Evolutionary conservation across 208 protist genomes (phyloP).

Genomic region (Leishmania arabica): DNA sequence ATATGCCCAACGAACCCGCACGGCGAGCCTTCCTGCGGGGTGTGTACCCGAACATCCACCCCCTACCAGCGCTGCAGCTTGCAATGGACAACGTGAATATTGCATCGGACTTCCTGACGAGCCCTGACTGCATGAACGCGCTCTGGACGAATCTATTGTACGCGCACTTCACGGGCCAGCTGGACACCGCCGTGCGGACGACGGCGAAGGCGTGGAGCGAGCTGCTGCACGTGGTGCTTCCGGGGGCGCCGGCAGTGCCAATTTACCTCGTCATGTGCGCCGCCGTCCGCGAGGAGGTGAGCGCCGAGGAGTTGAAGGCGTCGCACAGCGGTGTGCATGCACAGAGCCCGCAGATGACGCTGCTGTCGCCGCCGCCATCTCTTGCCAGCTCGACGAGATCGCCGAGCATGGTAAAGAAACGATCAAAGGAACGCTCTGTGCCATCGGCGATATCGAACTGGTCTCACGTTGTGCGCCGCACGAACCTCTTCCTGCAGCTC

Average conservation of each 20-base stretch:
- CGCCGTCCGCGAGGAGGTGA: conserved; percentile 5
- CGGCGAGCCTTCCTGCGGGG: conserved; percentile 52
- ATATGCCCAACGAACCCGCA: conserved; percentile 39
- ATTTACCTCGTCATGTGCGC: conserved; percentile 64
- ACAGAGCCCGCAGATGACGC: background rate
- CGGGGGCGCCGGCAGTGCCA: conserved; percentile 61
- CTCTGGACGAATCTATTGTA: conserved; percentile 85
- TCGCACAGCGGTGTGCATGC: background rate
- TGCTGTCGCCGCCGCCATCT: background rate
- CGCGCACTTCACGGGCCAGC: conserved; percentile 56
- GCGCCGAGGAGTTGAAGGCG: background rate
- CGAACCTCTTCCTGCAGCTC: conserved; percentile 54
- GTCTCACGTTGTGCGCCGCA: conserved; percentile 43
- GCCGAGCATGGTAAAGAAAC: conserved; percentile 2
- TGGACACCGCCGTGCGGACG: conserved; percentile 50
- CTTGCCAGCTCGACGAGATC: background rate
- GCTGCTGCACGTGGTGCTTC: conserved; percentile 68
- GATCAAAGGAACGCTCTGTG: background rate
- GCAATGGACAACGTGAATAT: conserved; percentile 53
- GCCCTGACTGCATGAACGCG: conserved; percentile 60
- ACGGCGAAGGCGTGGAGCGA: conserved; percentile 57
- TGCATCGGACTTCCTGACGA: conserved; percentile 47
- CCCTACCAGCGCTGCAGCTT: conserved; percentile 65
- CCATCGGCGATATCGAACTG: conserved; percentile 37
- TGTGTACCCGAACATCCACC: conserved; percentile 81